Evolutionary conservation across 2,329 filamentous ascomycete species (phyloP), one percentile per base, ranked within the genome.

Genomic region (Dactylella cylindrospora): DNA sequence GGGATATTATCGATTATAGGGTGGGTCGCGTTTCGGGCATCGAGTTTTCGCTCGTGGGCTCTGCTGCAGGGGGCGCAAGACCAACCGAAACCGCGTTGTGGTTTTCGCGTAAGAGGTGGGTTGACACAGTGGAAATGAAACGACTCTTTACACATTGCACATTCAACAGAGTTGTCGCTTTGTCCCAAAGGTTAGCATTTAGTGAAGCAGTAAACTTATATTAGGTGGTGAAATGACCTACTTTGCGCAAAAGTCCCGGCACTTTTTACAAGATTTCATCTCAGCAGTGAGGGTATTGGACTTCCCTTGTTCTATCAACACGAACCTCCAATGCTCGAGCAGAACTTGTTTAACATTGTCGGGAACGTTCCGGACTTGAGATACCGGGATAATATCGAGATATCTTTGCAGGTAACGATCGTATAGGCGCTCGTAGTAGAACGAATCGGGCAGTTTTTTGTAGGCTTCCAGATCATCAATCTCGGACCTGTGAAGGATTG

Each of bases 41-140:
- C 90, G 22, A 96, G 77, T 73, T 88, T 94, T 68, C 88, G 84
- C 74, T 97, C 93, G 71, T 95, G 90, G n/a, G 89, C 90, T 69
- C 91, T 85, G 73, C 90, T 96, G 74, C 93, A 98, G 59, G 91
- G 86, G 50, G 88, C 93, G 73, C 93, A 98, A 23, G 93, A 91
- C 93, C 93, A 98, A 3, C 90, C 93, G 74, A 98, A 98, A 31
- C 93, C 93, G 73, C 93, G 85, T 39, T 91, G 95, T 15, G 93
- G 93, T 74, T 98, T 98, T 74, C 96, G 98, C 47, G 90, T 80
- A 65, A 98, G 74, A 29, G 90, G 89, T 32, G 93, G 93, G 64
- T 86, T 85, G 53, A 98, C 93, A 73, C 93, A 98, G 70, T 90
- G 88, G 91, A 98, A 97, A 76, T 98, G 93, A 75, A 96, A 98